Conservation (phyloP, 2,329 filamentous ascomycete genomes). For the Colletotrichum sp. region DNA sequence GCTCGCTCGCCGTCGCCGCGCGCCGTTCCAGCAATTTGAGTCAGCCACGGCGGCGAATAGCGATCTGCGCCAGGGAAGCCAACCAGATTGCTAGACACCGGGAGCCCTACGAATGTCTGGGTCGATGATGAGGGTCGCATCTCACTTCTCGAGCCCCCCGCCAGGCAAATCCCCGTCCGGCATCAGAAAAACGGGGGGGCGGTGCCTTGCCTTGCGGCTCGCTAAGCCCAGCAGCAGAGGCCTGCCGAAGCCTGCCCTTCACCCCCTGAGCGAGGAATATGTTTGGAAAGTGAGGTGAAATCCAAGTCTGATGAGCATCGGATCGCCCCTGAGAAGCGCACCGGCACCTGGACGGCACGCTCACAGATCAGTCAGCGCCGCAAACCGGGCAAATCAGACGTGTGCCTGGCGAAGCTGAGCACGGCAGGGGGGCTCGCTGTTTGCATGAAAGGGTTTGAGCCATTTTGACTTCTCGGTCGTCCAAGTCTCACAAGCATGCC, state of each 20-base stretch:
- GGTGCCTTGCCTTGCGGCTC: slow-evolving; percentile 1
- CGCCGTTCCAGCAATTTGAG: not conserved
- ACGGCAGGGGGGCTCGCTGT: not conserved
- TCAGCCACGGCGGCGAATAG: slow-evolving; percentile 11
- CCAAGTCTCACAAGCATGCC: slow-evolving; percentile 10
- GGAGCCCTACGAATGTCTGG: not conserved
- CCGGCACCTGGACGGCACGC: not conserved
- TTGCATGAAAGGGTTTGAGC: slow-evolving; percentile 13
- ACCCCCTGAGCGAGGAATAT: not conserved
- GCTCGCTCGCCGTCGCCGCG: not conserved
- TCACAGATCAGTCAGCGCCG: not conserved
- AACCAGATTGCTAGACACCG: slow-evolving; percentile 1
- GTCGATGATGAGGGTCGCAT: not conserved
- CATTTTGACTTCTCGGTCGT: not conserved
- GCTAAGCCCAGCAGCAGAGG: not conserved
- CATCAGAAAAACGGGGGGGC: slow-evolving; percentile 1
- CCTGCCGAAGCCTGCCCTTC: not conserved
- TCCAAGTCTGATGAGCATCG: not conserved
- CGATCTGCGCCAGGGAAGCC: slow-evolving; percentile 16
- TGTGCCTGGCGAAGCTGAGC: not conserved
- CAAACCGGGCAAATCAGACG: not conserved
- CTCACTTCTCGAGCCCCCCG: not conserved
- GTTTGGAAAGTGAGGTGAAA: not conserved
- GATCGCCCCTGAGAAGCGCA: not conserved
- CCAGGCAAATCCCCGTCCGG: not conserved